Evolutionary conservation across 768 basidiomycete species (phyloP).

Genomic region (Mycena vulgaris): DNA sequence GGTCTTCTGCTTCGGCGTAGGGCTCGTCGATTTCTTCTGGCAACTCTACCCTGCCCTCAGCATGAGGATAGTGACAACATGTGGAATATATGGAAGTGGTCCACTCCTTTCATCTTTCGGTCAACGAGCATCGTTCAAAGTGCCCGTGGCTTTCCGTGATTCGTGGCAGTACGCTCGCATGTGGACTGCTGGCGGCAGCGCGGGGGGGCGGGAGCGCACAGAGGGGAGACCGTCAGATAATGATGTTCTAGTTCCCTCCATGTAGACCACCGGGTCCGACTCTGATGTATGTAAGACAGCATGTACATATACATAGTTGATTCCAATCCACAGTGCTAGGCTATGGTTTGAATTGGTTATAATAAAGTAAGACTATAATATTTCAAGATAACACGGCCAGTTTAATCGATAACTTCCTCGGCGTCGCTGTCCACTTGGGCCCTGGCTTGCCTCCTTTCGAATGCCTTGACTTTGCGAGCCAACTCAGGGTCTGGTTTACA

Average conservation of each 20-base stretch:
- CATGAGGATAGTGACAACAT: not conserved
- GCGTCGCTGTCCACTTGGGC: slow-evolving; percentile 71
- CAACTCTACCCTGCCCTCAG: slow-evolving; percentile 15
- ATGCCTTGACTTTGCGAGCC: slow-evolving; percentile 73
- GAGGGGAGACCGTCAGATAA: not conserved
- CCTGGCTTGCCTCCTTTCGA: slow-evolving; percentile 61
- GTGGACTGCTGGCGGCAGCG: not conserved
- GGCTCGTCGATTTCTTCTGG: slow-evolving; percentile 26
- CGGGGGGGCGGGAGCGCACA: not conserved
- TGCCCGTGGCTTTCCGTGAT: not conserved
- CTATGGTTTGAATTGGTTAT: not conserved
- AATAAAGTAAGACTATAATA: slow-evolving; percentile 18
- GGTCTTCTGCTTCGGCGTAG: not conserved
- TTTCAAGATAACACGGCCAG: not conserved
- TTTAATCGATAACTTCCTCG: slow-evolving; percentile 69
- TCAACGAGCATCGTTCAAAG: not conserved
- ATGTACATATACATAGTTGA: not conserved
- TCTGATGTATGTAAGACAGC: slow-evolving; percentile 40
- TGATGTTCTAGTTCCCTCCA: not conserved
- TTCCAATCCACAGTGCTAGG: not conserved
- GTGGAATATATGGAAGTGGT: slow-evolving; percentile 10
- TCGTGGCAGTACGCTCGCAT: not conserved
- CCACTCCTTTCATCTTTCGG: slow-evolving; percentile 1
- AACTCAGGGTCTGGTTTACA: slow-evolving; percentile 71
- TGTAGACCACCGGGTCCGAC: not conserved